A percentile compares a stretch with the other conserved stretches of the same genome.
Evolutionary conservation across 768 basidiomycete species (phyloP).

Genomic region (Sporobolomyces pararoseus): DNA sequence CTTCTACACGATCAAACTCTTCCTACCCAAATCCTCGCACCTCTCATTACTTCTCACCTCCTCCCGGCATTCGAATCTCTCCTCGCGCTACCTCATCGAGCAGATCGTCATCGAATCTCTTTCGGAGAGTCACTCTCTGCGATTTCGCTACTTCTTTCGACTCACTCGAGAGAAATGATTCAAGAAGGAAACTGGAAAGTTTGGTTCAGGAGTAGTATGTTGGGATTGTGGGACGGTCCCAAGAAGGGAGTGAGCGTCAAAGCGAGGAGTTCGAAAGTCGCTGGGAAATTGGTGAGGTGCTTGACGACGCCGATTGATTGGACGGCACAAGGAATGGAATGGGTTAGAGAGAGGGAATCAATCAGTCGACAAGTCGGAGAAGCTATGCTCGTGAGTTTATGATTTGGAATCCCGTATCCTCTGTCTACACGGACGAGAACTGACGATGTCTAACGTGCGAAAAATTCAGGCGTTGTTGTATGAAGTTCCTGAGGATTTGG

Average conservation of each 20-base stretch:
- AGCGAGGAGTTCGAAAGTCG: constrained; percentile 5
- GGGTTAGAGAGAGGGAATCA: constrained; percentile 5
- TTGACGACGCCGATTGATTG: constrained; percentile 6
- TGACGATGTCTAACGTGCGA: no score
- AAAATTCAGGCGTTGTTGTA: constrained; percentile 23
- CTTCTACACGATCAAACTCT: constrained; percentile 12
- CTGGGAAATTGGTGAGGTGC: constrained; percentile 11
- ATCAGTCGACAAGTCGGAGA: not conserved
- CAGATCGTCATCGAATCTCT: constrained; percentile 27
- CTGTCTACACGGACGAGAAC: no score
- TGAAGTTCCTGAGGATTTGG: not conserved
- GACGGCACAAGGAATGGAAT: not conserved
- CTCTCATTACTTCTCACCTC: not conserved
- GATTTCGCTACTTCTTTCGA: constrained; percentile 7
- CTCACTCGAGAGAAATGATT: constrained; percentile 4
- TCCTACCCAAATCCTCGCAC: not conserved
- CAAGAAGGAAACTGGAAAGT: not conserved
- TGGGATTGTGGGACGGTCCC: constrained; percentile 35
- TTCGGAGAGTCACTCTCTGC: constrained; percentile 25
- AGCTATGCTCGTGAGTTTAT: constrained; percentile 15
- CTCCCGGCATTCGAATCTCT: not conserved
- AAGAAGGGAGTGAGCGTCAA: constrained; percentile 24
- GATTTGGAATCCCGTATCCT: no score
- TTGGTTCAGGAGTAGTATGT: constrained; percentile 8
- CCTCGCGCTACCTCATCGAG: constrained; percentile 16